Evolutionary conservation across 108 stramenopile genomes (phyloP).

Genomic region (Discostella pseudostelligera): DNA sequence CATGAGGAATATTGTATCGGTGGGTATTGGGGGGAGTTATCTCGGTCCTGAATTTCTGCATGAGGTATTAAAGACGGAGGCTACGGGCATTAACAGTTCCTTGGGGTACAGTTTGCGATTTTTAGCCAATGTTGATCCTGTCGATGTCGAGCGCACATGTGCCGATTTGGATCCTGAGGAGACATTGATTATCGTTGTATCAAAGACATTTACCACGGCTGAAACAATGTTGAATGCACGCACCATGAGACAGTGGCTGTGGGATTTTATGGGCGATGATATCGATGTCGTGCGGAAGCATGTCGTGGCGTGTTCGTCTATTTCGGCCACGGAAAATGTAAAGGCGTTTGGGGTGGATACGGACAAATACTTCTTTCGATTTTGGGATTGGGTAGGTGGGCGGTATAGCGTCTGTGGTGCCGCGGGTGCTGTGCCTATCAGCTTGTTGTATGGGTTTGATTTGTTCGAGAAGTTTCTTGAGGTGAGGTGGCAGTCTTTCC

Average conservation of each 20-base stretch:
- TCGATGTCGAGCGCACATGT: conserved; percentile 95
- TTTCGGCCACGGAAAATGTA: conserved; percentile 72
- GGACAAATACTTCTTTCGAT: conserved; percentile 86
- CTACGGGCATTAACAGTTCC: conserved; percentile 78
- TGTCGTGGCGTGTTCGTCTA: conserved; percentile 91
- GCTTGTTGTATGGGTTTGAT: conserved; percentile 90
- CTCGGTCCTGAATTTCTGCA: conserved; percentile 97
- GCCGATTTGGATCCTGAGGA: conserved; percentile 91
- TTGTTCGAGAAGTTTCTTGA: conserved; percentile 91
- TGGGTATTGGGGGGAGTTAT: conserved; percentile 99
- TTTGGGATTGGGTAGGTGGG: conserved; percentile 98
- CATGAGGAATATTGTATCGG: conserved; percentile 91
- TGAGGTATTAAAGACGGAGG: conserved; percentile 92
- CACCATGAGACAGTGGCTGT: conserved; percentile 96
- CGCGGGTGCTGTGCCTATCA: conserved; percentile 91
- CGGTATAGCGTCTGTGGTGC: conserved; percentile 94
- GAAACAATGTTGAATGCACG: conserved; percentile 99
- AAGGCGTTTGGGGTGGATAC: conserved; percentile 89
- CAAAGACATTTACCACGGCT: conserved; percentile 99
- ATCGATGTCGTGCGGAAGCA: conserved; percentile 93
- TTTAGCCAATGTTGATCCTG: conserved; percentile 98
- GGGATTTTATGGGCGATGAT: conserved; percentile 92
- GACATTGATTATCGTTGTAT: conserved; percentile 93
- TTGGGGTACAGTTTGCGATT: conserved; percentile 92
- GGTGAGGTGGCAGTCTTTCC: conserved; percentile 33